Evolutionary conservation across 2,329 filamentous ascomycete species (phyloP), one percentile per base, ranked within the genome.

Genomic region (Whalleya microplaca): DNA sequence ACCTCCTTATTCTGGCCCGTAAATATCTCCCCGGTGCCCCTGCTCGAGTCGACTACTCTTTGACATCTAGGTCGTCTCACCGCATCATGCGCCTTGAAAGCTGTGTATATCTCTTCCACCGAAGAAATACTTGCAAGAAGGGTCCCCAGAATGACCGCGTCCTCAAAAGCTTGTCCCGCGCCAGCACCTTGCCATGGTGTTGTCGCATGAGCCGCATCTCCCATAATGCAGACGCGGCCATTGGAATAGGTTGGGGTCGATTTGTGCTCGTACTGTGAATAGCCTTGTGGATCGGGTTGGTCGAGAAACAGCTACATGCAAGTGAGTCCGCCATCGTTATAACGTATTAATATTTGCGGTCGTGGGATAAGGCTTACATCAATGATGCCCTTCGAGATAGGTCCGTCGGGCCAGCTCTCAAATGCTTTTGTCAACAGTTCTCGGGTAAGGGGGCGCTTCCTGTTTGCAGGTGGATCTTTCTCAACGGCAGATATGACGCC

Each of bases 201-300:
- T 9, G 44, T 57, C 0, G 56, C 56, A 40, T 66, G 64, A 1
- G 62, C 62, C 1, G 63, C 63, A 8, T 65, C 63, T 21, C 61
- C 63, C 4, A 63, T 41, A 14, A 65, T 14, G 37, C 59, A 62
- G 3, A 64, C 49, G 1, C 37, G 14, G 14, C 44, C 50, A 3
- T 52, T 50, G 3, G 21, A 42, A 52, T 64, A 65, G 7, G 14
- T 37, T 3, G 63, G 53, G 1, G 58, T 65, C 8, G 41, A 32
- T 21, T 62, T 65, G 18, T 65, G 59, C 16, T 65, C 63, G 56
- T 55, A 62, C 12, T 57, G 42, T 1, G 56, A 64, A 21, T 64
- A 65, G 3, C 47, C 51, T 2, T 47, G 14, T 1, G 40, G 45
- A 2, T 60, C 46, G 1, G 37, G 40, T 40, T 58, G 50, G 2